phyloP scores from a whole-genome alignment of 345 rosid species.

The Aurinia saxatilis region DNA sequence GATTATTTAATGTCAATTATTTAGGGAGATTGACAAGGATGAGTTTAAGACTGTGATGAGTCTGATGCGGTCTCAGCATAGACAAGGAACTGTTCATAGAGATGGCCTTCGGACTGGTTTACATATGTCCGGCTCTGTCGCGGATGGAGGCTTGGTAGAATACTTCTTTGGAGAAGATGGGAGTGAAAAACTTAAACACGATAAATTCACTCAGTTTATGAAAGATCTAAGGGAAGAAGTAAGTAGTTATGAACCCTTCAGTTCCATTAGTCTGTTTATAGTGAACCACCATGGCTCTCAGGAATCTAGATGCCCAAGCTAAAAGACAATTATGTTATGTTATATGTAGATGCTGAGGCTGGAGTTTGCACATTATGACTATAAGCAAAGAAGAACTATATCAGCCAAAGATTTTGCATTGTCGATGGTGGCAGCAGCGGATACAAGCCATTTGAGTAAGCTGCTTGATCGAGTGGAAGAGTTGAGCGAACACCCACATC shows the following conservation, averaged over 20 bases:
- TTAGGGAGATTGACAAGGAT: slow-evolving; percentile 68
- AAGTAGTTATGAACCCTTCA: slow-evolving; percentile 10
- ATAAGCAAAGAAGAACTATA: slow-evolving; percentile 52
- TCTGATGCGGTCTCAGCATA: slow-evolving; percentile 75
- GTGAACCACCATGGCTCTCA: not conserved
- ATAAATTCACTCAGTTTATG: slow-evolving; percentile 70
- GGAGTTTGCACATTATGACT: slow-evolving; percentile 95
- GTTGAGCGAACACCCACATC: slow-evolving; percentile 39
- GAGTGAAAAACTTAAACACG: slow-evolving; percentile 48
- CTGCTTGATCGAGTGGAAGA: slow-evolving; percentile 68
- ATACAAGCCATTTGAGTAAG: slow-evolving; percentile 53
- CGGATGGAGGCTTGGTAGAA: slow-evolving; percentile 78
- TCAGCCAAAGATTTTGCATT: slow-evolving; percentile 90
- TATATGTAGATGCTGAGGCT: slow-evolving; percentile 54
- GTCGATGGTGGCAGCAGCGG: slow-evolving; percentile 95
- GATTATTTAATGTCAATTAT: slow-evolving; percentile 1
- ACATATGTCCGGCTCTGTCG: slow-evolving; percentile 57
- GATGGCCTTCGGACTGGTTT: slow-evolving; percentile 65
- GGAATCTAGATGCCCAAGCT: not conserved
- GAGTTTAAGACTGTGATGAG: slow-evolving; percentile 95
- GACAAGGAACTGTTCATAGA: slow-evolving; percentile 70
- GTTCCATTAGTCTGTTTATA: not conserved
- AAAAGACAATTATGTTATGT: not conserved
- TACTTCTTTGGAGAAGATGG: slow-evolving; percentile 90
- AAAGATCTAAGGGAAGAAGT: slow-evolving; percentile 71